Percentiles rank a stretch among this genome's conserved stretches.
phyloP scores from a whole-genome alignment of 108 stramenopile genomes.

The Aurantiochytrium sp. region DNA sequence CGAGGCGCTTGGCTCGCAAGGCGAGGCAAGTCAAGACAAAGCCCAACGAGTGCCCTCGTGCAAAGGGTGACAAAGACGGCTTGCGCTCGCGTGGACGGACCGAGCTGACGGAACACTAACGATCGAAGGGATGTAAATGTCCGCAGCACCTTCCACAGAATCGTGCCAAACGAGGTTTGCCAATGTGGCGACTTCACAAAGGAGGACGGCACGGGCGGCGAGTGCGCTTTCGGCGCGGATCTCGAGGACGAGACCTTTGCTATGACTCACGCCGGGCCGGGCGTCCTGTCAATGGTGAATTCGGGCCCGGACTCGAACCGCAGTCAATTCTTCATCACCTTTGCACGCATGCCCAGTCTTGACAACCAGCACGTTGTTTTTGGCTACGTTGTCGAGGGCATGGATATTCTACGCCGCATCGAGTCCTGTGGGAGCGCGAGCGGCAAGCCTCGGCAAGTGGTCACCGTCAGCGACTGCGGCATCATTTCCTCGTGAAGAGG shows the following conservation, averaged over 20 bases:
- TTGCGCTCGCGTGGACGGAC: too few relatives aligned
- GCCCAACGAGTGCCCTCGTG: too few relatives aligned
- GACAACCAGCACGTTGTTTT: conserved; percentile 78
- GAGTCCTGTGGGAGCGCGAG: conserved; percentile 80
- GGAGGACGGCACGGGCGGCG: conserved; percentile 75
- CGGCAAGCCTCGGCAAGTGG: conserved; percentile 73
- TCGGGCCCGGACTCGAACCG: conserved; percentile 30
- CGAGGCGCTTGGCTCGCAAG: too few relatives aligned
- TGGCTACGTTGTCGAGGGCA: conserved; percentile 66
- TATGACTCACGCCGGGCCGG: conserved; percentile 48
- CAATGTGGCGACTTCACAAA: conserved; percentile 77
- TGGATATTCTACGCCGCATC: conserved; percentile 82
- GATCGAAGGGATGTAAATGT: too few relatives aligned
- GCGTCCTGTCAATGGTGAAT: conserved; percentile 36
- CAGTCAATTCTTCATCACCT: conserved; percentile 34
- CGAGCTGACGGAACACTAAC: too few relatives aligned
- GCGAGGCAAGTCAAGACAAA: too few relatives aligned
- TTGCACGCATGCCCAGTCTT: conserved; percentile 11
- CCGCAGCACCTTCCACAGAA: conserved; percentile 63
- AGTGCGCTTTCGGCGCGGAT: conserved; percentile 57
- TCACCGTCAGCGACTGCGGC: conserved; percentile 71
- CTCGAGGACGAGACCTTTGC: conserved; percentile 92
- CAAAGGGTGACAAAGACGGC: too few relatives aligned
- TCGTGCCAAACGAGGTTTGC: conserved; percentile 65
- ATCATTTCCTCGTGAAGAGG: too few relatives aligned